These are phyloP conservation scores for Geosmithia flava DNA, from an alignment of 2,329 filamentous ascomycete genomes.

Conservation along the genomic window DNA sequence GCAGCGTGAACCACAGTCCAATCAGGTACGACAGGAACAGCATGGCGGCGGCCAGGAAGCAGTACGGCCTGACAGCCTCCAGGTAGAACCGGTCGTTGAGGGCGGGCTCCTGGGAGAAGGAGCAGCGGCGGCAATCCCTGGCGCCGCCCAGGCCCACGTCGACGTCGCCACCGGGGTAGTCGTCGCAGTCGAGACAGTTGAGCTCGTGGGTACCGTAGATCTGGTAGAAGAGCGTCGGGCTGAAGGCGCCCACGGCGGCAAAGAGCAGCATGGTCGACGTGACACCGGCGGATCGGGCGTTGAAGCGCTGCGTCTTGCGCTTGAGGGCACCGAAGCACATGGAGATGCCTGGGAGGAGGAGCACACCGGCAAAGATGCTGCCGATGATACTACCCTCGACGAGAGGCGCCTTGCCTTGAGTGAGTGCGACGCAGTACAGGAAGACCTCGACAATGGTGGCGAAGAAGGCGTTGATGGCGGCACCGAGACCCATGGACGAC, in stretches of 20 bases:
- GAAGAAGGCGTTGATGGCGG: conserved; percentile 96
- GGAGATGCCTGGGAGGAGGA: conserved; percentile 87
- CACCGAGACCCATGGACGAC: conserved; percentile 95
- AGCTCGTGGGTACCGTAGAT: conserved; percentile 97
- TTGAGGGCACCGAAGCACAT: conserved; percentile 99
- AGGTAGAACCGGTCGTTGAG: conserved; percentile 81
- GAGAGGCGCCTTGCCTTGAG: conserved; percentile 80
- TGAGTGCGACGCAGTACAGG: conserved; percentile 88
- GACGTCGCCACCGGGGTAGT: conserved; percentile 17
- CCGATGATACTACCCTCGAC: conserved; percentile 96
- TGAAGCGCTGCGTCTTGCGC: conserved; percentile 96
- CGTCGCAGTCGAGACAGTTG: conserved; percentile 60
- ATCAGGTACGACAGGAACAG: conserved; percentile 91
- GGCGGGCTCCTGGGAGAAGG: conserved; percentile 79
- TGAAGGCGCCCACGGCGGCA: conserved; percentile 88
- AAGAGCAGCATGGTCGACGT: conserved; percentile 98
- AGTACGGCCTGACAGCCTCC: conserved; percentile 85
- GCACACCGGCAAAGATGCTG: conserved; percentile 92
- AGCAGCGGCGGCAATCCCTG: conserved; percentile 82
- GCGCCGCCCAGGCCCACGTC: conserved; percentile 23
- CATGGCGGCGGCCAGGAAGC: conserved; percentile 73
- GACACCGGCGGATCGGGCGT: conserved; percentile 88
- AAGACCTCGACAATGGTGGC: conserved; percentile 96
- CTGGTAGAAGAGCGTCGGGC: conserved; percentile 94
- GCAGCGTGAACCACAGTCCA: conserved; percentile 86